Evolutionary conservation across 2,329 filamentous ascomycete genomes (phyloP).

Genomic region (Biscogniauxia sp.): DNA sequence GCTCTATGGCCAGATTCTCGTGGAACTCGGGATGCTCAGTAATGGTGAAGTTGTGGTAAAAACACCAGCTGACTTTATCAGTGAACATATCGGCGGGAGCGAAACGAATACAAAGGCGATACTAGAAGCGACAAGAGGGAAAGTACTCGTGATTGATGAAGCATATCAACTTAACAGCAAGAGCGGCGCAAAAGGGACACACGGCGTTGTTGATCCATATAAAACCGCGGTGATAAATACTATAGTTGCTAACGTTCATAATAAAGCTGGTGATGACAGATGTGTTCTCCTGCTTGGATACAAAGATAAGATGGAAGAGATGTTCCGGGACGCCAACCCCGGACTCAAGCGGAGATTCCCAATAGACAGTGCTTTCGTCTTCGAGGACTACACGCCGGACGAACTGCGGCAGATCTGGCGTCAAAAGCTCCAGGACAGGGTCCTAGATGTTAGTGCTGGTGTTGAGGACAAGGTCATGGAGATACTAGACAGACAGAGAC

Average conservation of each 20-base stretch:
- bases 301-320: conserved; percentile 55
- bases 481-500: conserved; percentile 47
- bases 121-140: conserved; percentile 8
- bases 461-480: conserved; percentile 48
- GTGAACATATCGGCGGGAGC: conserved; percentile 2
- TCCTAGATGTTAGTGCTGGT: conserved; percentile 43
- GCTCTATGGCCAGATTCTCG: conserved; percentile 9
- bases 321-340: conserved; percentile 61
- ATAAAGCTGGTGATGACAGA: conserved; percentile 57
- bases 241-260: conserved; percentile 60
- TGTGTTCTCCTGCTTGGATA: conserved; percentile 64
- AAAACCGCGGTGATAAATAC: conserved; percentile 50
- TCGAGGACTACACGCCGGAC: conserved; percentile 55
- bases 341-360: conserved; percentile 58
- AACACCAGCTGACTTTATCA: conserved; percentile 6
- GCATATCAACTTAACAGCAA: conserved; percentile 49
- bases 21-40: conserved; percentile 10
- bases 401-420: conserved; percentile 53
- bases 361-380: conserved; percentile 52
- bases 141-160: conserved; percentile 35
- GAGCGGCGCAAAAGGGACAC: conserved; percentile 25
- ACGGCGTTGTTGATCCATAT: conserved; percentile 13
- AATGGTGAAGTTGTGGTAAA: conserved; percentile 9
- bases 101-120: conserved; percentile 5
- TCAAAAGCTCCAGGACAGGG: conserved; percentile 50